Evolutionary conservation across 2,329 filamentous ascomycete species (phyloP), one percentile per base, ranked within the genome.

Genomic region (Westerdykella sp.): DNA sequence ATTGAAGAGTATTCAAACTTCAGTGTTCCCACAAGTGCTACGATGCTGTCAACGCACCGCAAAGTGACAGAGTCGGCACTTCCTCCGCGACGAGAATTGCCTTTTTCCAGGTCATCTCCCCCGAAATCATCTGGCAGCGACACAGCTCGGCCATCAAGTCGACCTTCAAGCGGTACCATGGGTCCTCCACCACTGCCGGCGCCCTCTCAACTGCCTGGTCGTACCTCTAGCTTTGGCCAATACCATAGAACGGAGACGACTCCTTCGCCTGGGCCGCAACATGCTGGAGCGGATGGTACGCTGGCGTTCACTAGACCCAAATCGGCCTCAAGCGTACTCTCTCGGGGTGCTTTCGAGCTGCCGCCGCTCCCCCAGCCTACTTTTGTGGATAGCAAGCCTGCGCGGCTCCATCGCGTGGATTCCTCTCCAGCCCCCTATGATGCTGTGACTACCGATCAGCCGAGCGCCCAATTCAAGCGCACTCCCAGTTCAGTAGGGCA

Each of bases 31-130:
- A 13, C 55, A 31, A 50, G 49, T 7, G 55, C 54, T 25, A 47
- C 56, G 7, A 43, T 43, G 21, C 28, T 22, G 18, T 48, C 22
- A n/a, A 37, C 35, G 14, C 22, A 22, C 34, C 53, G 47, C 12
- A 44, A 48, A 14, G 48, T 55, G 22, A 40, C 48, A 10, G 48
- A 49, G 13, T 39, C 50, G n/a, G 38, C 46, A 14, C 53, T 69
- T 25, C 66, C 67, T 18, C 66, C 66, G 6, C 53, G 61, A 39
- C 59, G 67, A 38, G 67, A 70, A 46, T 57, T 70, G 14, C 68
- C 68, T 3, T 72, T 72, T 47, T 51, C 57, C 31, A 59, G 64
- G 6, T 51, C 59, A n/a, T 61, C 60, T 16, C 37, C 53, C 9
- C 48, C 56, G n/a, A 44, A 54, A 31, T 60, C 59, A 39, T 49